Base-by-base conservation (phyloP, 2,329 filamentous ascomycete species). In the Magnaporthales sp. region DNA sequence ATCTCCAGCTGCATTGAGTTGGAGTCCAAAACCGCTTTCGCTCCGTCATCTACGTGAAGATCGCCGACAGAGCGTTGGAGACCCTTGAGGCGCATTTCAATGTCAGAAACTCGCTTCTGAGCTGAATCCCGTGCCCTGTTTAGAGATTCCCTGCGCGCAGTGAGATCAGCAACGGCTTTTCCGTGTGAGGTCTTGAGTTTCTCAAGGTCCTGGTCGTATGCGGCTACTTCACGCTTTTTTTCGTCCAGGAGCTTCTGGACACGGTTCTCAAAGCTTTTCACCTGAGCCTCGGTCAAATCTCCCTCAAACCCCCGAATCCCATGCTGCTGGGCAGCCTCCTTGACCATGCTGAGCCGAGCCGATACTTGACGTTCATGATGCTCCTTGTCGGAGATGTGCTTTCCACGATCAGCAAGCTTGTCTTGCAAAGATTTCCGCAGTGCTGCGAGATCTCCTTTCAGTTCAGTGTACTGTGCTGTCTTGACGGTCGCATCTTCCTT, bases 21-120 rank as follows among this genome's bases (percentile, higher is more conserved):
- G 19, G 88, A 86, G 72, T 95, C 90, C 7, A 97, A 82, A 3
- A 91, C 82, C 29, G 91, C 90, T 75, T 92, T 91, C 32, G 86
- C 86, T 3, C 93, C 93, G 78, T 98, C 94, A 71, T 99, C 94
- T 31, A 93, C 84, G 46, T 90, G 85, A 66, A 99, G 89, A n/a
- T 82, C 81, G 71, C 89, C 84, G 32, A 92, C 81, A 32, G 90
- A 86, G 62, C 80, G 83, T 73, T 96, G 91, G 38, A 93, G 81
- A 0, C 80, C 78, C 3, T 78, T 78, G 7, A 89, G 86, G 66
- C 90, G 90, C 73, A 84, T 88, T 68, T 96, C 92, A 70, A 95
- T 93, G 6, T 82, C 78, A 0, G 81, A 80, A 68, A 96, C 92
- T 62, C 91, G 88, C 70, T 91, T 86, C 72, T 86, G 90, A 5